Conservation (phyloP, 805 yeast species). For the Debaryomyces castellii region DNA sequence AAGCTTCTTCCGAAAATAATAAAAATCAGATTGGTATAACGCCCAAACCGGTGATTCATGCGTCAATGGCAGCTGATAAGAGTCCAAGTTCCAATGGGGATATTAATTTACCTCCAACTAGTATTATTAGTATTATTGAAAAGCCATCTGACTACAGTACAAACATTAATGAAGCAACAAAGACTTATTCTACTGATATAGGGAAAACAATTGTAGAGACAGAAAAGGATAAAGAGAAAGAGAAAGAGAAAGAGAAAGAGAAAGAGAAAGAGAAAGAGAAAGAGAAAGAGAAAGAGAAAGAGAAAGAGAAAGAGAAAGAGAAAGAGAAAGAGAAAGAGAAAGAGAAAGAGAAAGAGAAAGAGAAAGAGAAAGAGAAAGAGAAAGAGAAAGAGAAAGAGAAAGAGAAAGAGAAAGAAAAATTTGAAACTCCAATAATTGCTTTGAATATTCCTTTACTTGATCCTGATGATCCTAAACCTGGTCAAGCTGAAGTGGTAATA, state of each 20-base stretch:
- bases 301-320: too few species aligned
- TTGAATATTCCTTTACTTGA: slow-evolving; percentile 52
- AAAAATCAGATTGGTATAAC: slow-evolving; percentile 7
- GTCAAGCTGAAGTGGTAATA: slow-evolving; percentile 62
- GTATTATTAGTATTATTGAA: slow-evolving; percentile 12
- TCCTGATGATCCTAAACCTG: slow-evolving; percentile 49
- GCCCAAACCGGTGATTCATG: slow-evolving; percentile 8
- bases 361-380: slow-evolving; percentile 9
- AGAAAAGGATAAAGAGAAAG: too few species aligned
- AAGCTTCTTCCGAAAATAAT: not conserved
- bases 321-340: slow-evolving; percentile 9
- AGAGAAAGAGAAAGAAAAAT: slow-evolving; percentile 18
- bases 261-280: too few species aligned
- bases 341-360: slow-evolving; percentile 4
- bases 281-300: too few species aligned
- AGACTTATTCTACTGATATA: too few species aligned
- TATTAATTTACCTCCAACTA: slow-evolving; percentile 20
- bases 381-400: slow-evolving; percentile 11
- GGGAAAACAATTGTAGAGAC: too few species aligned
- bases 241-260: too few species aligned
- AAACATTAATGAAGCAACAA: not conserved
- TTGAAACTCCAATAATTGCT: slow-evolving; percentile 49
- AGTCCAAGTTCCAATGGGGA: slow-evolving; percentile 8
- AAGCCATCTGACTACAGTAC: not conserved
- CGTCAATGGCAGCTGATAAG: slow-evolving; percentile 18